phyloP scores from a whole-genome alignment of 352 stramenopile genomes.

The Blastocystis sp. region DNA sequence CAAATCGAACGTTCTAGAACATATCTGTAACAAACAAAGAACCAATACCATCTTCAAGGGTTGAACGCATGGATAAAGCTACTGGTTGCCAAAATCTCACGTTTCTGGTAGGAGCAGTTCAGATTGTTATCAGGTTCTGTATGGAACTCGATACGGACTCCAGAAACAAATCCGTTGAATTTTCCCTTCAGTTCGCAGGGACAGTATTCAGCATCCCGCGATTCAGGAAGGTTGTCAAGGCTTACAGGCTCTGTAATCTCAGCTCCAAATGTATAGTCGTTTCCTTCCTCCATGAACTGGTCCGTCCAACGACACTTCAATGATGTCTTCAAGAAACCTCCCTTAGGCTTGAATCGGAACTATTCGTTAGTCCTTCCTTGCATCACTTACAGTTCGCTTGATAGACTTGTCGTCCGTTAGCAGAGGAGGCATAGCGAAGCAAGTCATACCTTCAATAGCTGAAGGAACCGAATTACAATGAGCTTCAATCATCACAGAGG shows the following conservation, averaged over 20 bases:
- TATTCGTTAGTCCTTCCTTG: not conserved
- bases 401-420: not conserved
- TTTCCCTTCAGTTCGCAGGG: conserved; percentile 1
- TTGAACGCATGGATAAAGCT: not conserved
- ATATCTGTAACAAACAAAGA: not conserved
- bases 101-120: conserved; percentile 35
- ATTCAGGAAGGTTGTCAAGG: not conserved
- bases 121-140: not conserved
- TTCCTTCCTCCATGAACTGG: conserved; percentile 1
- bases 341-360: conserved; percentile 25
- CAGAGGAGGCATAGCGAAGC: not conserved
- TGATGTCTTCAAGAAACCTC: conserved; percentile 39
- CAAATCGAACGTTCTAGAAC: conserved; percentile 36
- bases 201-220: not conserved
- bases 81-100: not conserved
- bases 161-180: conserved; percentile 21
- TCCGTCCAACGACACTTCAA: conserved; percentile 31
- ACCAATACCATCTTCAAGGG: not conserved
- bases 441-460: not conserved
- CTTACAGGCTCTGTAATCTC: conserved; percentile 16
- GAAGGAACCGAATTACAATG: not conserved
- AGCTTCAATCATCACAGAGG: not conserved
- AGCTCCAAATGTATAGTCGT: not conserved
- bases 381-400: not conserved
- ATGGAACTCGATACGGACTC: not conserved